These are phyloP conservation scores for Lolium perenne DNA, from an alignment of 176 grass and related monocot genomes.

Conservation along the genomic window DNA sequence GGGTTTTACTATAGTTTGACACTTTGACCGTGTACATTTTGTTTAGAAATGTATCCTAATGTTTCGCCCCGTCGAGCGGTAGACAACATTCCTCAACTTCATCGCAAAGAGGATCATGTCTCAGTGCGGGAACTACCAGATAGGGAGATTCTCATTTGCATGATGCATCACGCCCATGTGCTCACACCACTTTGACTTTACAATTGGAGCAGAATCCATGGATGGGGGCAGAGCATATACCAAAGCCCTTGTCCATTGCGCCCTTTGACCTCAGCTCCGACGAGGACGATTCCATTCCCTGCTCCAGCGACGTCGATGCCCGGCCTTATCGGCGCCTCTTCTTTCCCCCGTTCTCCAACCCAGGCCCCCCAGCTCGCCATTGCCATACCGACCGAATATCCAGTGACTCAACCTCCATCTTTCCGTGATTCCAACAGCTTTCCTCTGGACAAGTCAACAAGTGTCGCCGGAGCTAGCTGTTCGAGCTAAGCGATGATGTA, in stretches of 20 bases:
- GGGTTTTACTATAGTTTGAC: too few species aligned
- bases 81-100: too few species aligned
- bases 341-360: constrained; percentile 21
- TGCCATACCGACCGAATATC: constrained; percentile 26
- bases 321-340: constrained; percentile 38
- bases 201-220: constrained; percentile 29
- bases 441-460: constrained; percentile 31
- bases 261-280: constrained; percentile 43
- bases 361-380: constrained; percentile 25
- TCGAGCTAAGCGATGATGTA: constrained; percentile 23
- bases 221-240: constrained; percentile 40
- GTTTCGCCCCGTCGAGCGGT: too few species aligned
- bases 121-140: constrained; percentile 49
- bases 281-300: constrained; percentile 47
- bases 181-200: constrained; percentile 41
- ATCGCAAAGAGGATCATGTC: background rate
- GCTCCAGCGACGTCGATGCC: constrained; percentile 33
- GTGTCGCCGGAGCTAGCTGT: constrained; percentile 1
- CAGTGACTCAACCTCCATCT: background rate
- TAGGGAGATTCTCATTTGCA: constrained; percentile 29
- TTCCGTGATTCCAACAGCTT: constrained; percentile 41
- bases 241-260: background rate
- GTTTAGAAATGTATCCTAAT: too few species aligned
- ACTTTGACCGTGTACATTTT: too few species aligned
- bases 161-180: constrained; percentile 20